Conservation (phyloP, 2,329 filamentous ascomycete genomes). For the Exophiala xenobiotica region DNA sequence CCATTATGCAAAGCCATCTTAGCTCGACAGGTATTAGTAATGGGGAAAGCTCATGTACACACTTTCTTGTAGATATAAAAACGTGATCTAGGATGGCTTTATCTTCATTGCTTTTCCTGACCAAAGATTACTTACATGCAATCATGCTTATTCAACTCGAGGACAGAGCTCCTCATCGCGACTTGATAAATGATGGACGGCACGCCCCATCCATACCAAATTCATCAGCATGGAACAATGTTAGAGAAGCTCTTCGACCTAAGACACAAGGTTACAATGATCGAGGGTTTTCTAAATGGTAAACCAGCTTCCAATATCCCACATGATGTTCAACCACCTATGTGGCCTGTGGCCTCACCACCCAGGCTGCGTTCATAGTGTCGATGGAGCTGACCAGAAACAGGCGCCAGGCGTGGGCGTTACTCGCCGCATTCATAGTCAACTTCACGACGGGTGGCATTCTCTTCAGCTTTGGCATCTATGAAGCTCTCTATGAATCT, state of each 20-base stretch:
- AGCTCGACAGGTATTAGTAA: too few relatives aligned
- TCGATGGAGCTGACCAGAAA: background rate
- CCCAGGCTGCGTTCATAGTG: background rate
- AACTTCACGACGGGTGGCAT: slow-evolving; percentile 40
- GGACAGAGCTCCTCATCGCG: too few relatives aligned
- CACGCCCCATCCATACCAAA: background rate
- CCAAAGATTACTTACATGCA: too few relatives aligned
- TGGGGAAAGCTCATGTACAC: too few relatives aligned
- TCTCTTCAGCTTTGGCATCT: slow-evolving; percentile 42
- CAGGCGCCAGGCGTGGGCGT: background rate
- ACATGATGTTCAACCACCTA: too few relatives aligned
- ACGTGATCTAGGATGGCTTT: too few relatives aligned
- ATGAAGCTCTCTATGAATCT: slow-evolving; percentile 41
- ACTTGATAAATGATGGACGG: too few relatives aligned
- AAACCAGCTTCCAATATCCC: background rate
- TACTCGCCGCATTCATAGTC: slow-evolving; percentile 32
- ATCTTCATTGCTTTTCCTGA: too few relatives aligned
- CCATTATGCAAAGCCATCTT: too few relatives aligned
- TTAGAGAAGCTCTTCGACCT: background rate
- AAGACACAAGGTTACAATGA: background rate
- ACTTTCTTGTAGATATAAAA: too few relatives aligned
- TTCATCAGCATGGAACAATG: background rate
- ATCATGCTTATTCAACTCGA: too few relatives aligned
- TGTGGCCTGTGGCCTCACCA: too few relatives aligned
- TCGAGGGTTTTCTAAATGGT: background rate